Conservation (phyloP, 2,329 filamentous ascomycete species). For the Monilinia polystroma region DNA sequence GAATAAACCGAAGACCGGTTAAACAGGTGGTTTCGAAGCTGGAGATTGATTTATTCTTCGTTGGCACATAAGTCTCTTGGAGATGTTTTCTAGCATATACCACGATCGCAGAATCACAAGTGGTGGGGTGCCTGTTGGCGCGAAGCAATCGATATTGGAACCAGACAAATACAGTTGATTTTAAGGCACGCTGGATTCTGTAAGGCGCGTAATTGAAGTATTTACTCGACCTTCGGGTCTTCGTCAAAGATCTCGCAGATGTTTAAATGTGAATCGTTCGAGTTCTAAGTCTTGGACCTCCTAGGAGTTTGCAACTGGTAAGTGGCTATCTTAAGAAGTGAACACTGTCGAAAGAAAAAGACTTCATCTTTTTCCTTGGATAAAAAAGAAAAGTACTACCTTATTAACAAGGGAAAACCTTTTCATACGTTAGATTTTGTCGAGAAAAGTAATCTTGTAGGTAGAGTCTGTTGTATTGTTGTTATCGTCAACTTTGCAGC, state of each 20-base stretch:
- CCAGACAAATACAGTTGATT: constrained; percentile 7
- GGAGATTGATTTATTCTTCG: constrained; percentile 39
- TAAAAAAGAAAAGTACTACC: constrained; percentile 8
- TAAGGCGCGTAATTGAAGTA: not conserved
- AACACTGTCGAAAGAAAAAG: constrained; percentile 22
- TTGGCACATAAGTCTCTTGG: constrained; percentile 41
- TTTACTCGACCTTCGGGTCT: not conserved
- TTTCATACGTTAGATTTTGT: not conserved
- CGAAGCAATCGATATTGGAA: constrained; percentile 16
- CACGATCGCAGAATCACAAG: constrained; percentile 25
- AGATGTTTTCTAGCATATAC: constrained; percentile 35
- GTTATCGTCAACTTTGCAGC: constrained; percentile 19
- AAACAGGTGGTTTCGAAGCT: constrained; percentile 37
- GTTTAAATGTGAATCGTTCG: constrained; percentile 1
- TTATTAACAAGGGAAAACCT: not conserved
- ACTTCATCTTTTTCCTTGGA: not conserved
- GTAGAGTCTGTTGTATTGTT: constrained; percentile 11
- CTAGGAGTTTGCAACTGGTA: constrained; percentile 19
- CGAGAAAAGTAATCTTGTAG: not conserved
- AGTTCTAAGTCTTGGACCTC: constrained; percentile 12
- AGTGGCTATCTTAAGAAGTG: constrained; percentile 19
- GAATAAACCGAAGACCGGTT: constrained; percentile 24
- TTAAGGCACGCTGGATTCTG: not conserved
- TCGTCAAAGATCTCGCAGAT: constrained; percentile 11
- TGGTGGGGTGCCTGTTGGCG: constrained; percentile 19